Evolutionary conservation across 192 early-diverging fungal species (phyloP), one percentile per base, ranked within the genome.

Genomic region (Coemansia sp.): DNA sequence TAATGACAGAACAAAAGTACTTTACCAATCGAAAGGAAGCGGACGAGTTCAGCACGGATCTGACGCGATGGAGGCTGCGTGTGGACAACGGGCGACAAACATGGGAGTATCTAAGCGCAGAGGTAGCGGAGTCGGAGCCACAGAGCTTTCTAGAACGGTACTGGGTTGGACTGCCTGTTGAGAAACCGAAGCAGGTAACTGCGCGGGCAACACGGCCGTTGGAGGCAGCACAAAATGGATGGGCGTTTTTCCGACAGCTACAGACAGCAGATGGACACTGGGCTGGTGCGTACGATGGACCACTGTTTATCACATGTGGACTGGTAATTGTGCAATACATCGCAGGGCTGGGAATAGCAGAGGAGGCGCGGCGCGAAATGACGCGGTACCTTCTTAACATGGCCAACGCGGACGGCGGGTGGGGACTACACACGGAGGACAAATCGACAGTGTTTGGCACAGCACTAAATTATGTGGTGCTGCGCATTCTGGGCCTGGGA

Each of bases 391-490:
- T 99, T 56, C 76, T 91, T 39, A 91, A 90, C 77, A 80, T 87
- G 62, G 95, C 96, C 2, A 79, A 93, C 76, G 89, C 88, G 23
- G 95, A 97, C 66, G 97, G 97, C 33, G 97, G 97, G 8, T 99
- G 95, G 95, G 96, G 97, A 14, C 85, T 99, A 91, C 97, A 99
- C 75, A 93, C 93, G 53, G 96, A 97, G 79, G 86, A 92, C 53
- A 76, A 85, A 23, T 97, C 96, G 21, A 95, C 96, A 2, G 93
- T 92, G 10, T 99, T 99, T 83, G 95, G 95, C 56, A 99, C 97
- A 0, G 90, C 92, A 1, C 76, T 99, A 57, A 99, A 97, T 78
- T 99, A 99, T 73, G 90, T 93, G 9, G 84, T 88, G 20, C 84
- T 97, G 50, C 89, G 97, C 50, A 86, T 98, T 25, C 76, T 99